A percentile compares a stretch with the other conserved stretches of the same genome.
phyloP scores from a whole-genome alignment of 73 alveolate genomes.

The Paramecium sexaurelia region DNA sequence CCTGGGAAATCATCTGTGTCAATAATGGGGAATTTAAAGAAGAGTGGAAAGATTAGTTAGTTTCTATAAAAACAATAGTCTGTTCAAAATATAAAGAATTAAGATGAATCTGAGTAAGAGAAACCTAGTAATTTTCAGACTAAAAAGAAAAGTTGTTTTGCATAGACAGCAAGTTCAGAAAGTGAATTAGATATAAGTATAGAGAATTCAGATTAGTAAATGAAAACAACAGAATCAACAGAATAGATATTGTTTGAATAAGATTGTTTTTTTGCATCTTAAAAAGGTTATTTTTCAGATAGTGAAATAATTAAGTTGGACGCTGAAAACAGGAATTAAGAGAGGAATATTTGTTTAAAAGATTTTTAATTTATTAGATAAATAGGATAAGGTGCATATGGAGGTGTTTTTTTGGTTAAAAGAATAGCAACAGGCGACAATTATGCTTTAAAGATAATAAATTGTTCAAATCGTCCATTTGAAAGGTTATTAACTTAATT shows the following conservation, averaged over 20 bases:
- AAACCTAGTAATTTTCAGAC: not conserved
- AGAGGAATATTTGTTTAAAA: slow-evolving; percentile 36
- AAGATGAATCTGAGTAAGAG: not conserved
- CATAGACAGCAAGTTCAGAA: slow-evolving; percentile 38
- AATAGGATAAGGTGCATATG: slow-evolving; percentile 80
- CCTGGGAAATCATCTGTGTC: not conserved
- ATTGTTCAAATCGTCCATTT: slow-evolving; percentile 52
- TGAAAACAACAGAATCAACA: not conserved
- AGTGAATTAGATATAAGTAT: slow-evolving; percentile 20
- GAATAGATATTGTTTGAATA: not conserved
- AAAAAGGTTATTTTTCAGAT: slow-evolving; percentile 63
- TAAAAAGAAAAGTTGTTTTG: slow-evolving; percentile 33
- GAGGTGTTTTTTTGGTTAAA: slow-evolving; percentile 70
- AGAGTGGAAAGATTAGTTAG: slow-evolving; percentile 27
- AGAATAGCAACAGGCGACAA: slow-evolving; percentile 69
- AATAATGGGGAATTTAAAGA: slow-evolving; percentile 36
- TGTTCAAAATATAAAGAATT: not conserved
- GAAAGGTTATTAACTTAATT: slow-evolving; percentile 21
- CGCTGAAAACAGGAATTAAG: slow-evolving; percentile 45
- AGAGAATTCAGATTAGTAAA: not conserved
- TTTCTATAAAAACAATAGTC: not conserved
- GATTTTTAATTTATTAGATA: slow-evolving; percentile 24
- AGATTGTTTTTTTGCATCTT: slow-evolving; percentile 55
- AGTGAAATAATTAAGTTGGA: slow-evolving; percentile 13
- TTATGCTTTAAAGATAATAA: slow-evolving; percentile 74